Percentiles rank a stretch among this genome's conserved stretches.
Conservation (phyloP, 1,284 basidiomycete genomes). For the Stereum hirsutum region DNA sequence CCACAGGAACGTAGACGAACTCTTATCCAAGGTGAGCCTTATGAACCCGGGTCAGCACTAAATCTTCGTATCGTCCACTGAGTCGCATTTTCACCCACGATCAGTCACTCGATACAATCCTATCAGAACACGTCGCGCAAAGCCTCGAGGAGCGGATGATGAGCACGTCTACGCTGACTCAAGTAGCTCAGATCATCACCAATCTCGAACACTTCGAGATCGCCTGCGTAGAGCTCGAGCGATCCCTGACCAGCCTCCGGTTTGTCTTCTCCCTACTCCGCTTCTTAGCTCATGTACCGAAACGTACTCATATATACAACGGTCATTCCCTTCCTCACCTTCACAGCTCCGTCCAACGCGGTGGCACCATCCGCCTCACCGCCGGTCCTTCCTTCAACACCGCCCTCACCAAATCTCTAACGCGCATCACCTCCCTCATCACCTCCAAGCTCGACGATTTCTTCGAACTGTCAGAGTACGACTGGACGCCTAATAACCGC, state of each 20-base stretch:
- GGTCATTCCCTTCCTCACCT: background rate
- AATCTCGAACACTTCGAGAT: conserved; percentile 91
- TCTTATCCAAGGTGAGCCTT: conserved; percentile 70
- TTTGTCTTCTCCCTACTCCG: conserved; percentile 17
- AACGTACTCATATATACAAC: background rate
- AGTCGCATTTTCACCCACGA: background rate
- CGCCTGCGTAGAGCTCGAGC: conserved; percentile 81
- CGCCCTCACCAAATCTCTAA: conserved; percentile 64
- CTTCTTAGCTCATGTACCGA: background rate
- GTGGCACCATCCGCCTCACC: conserved; percentile 69
- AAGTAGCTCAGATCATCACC: conserved; percentile 90
- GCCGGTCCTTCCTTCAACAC: conserved; percentile 61
- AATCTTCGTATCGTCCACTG: background rate
- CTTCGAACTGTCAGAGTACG: conserved; percentile 90
- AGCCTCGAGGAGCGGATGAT: conserved; percentile 69
- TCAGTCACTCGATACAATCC: conserved; percentile 81
- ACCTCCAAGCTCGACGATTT: conserved; percentile 94
- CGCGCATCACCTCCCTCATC: conserved; percentile 79
- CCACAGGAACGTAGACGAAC: conserved; percentile 87
- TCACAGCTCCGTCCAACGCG: conserved; percentile 56
- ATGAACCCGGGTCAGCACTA: background rate
- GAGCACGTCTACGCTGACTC: conserved; percentile 77
- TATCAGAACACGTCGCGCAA: conserved; percentile 76
- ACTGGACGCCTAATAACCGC: conserved; percentile 72
- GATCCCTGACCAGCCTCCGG: conserved; percentile 79